Base-by-base conservation (phyloP, 805 yeast genomes). In the Sungouiozyma intestinalis region DNA sequence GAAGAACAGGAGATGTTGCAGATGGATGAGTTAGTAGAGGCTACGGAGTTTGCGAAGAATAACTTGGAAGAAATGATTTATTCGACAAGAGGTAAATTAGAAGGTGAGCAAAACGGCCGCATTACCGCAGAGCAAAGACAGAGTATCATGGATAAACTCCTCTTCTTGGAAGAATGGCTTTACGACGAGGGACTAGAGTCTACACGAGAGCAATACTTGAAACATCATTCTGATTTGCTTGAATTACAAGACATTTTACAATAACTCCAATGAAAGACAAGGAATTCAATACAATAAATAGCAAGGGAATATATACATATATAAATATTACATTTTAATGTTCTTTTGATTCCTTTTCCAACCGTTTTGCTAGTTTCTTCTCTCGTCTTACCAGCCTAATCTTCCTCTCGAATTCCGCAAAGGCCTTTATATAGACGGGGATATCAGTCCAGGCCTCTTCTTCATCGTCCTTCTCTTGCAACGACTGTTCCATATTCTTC, bases 1-100 rank as follows among this genome's bases (percentile, higher is more conserved):
- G 69, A 71, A 64, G 98, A 90, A 74, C 76, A 76, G 59, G 73
- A 80, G 63, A 71, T 92, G 81, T 73, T 77, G 51, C 77, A 85
- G 64, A 86, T 81, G 62, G 98, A 90, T 69, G 88, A 88, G 73
- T 80, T 90, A 56, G 96, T 90, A 52, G 94, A 94, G 53, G 97
- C 90, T 71, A 90, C 97, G 52, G 97, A 92, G 74, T 96, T 92
- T 72, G 85, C 87, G 68, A 92, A 92, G 82, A 90, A 90, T 67
- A 94, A 95, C 52, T 75, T 92, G 47, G 98, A 90, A 75, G 97
- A 92, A 74, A 90, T 88, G 75, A 90, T 92, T 61, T 90, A 90
- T 71, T 94, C 87, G 58, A 79, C 90, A 68, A 83, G 97, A 72
- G 94, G 94, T 65, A 90, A 92, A 73, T 74, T 92, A 60, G 97